Evolutionary conservation across 1,139 yeast genomes (phyloP).

Genomic region (Blastobotrys elegans): DNA sequence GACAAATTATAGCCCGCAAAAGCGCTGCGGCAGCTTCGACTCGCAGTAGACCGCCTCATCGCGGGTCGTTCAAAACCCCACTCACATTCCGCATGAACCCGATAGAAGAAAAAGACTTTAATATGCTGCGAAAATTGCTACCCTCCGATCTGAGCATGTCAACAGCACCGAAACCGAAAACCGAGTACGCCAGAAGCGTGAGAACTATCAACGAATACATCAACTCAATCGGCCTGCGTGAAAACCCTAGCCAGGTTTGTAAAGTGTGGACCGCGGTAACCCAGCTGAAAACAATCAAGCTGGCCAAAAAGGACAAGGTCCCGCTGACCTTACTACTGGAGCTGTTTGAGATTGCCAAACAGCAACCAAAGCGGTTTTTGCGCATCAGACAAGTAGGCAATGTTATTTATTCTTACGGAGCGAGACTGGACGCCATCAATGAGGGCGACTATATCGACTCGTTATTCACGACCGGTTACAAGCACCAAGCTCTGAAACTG

Average conservation of each 20-base stretch:
- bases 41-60: background rate
- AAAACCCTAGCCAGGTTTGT: conserved; percentile 13
- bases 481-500: conserved; percentile 25
- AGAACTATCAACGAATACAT: conserved; percentile 10
- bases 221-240: conserved; percentile 6
- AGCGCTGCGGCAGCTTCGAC: no score
- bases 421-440: conserved; percentile 35
- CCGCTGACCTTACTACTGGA: conserved; percentile 26
- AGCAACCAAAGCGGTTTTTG: conserved; percentile 15
- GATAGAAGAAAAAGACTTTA: background rate
- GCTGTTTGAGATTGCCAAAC: conserved; percentile 31
- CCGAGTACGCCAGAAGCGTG: conserved; percentile 4
- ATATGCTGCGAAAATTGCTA: background rate
- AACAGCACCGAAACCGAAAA: background rate
- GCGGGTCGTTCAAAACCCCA: conserved; percentile 7
- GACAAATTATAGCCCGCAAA: background rate
- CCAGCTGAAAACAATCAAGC: conserved; percentile 10
- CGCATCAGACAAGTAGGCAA: conserved; percentile 28
- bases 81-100: background rate
- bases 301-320: conserved; percentile 13
- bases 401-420: conserved; percentile 30
- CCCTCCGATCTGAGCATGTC: background rate
- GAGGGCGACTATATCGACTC: conserved; percentile 35
- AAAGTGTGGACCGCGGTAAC: conserved; percentile 17
- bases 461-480: conserved; percentile 23